These are phyloP conservation scores for Myxozyma mucilagina DNA, from an alignment of 805 yeast species.

Conservation along the genomic window DNA sequence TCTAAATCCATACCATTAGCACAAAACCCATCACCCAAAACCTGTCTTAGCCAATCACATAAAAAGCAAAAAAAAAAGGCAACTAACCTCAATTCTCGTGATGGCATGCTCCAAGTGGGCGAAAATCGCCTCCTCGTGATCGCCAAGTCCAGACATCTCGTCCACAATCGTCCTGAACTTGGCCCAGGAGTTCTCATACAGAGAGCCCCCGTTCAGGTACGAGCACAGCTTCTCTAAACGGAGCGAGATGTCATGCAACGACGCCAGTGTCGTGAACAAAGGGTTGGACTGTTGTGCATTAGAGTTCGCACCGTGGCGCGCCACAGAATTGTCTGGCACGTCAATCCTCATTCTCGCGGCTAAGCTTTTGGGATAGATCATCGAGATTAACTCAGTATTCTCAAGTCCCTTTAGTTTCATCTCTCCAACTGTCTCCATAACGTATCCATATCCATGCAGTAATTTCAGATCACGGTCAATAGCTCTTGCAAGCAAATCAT, in stretches of 20 bases:
- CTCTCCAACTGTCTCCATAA: constrained; percentile 72
- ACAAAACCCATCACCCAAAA: neutral
- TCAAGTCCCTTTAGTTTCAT: constrained; percentile 90
- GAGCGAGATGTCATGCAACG: constrained; percentile 17
- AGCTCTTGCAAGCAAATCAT: constrained; percentile 51
- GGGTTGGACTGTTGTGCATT: neutral
- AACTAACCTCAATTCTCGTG: constrained; percentile 36
- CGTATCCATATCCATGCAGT: constrained; percentile 69
- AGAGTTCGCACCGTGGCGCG: neutral
- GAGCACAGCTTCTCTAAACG: constrained; percentile 29
- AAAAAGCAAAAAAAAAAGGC: neutral
- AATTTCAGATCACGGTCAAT: constrained; percentile 65
- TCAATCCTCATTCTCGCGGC: constrained; percentile 55
- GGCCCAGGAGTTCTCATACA: constrained; percentile 3
- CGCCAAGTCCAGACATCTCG: constrained; percentile 15
- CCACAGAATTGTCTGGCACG: constrained; percentile 8
- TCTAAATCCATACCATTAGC: constrained; percentile 18
- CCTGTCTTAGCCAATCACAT: too few species aligned
- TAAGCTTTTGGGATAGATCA: constrained; percentile 69
- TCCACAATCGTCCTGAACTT: constrained; percentile 11
- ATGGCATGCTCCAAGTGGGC: constrained; percentile 39
- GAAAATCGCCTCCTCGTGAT: constrained; percentile 21
- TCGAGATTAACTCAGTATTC: constrained; percentile 82
- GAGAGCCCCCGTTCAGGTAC: constrained; percentile 21
- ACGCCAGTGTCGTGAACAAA: neutral